Evolutionary conservation across 768 basidiomycete species (phyloP), one percentile per base, ranked within the genome.

Genomic region (Kwoniella newhampshirensis): DNA sequence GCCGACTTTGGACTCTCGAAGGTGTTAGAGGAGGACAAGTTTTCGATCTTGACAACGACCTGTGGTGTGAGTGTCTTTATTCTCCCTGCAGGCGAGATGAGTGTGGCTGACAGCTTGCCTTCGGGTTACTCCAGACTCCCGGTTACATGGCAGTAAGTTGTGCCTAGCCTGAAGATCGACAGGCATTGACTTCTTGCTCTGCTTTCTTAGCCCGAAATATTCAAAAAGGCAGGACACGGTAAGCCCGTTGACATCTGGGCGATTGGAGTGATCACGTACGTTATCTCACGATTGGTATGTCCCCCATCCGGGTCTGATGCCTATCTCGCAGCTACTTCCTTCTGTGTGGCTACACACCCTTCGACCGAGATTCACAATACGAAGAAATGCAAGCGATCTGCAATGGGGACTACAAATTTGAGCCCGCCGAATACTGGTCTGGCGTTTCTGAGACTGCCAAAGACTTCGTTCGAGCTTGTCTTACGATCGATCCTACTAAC

Each of bases 241-340:
- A 96, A 89, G 78, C 92, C 93, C 8, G 93, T 96, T 17, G 94
- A 94, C 68, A 79, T 94, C 53, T 93, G 91, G 93, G 92, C 94
- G 0, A 93, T 98, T 84, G 94, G 94, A 36, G 94, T 99, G 46
- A 93, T 99, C 76, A 89, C 94, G 12, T 75, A 62, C 25, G 68
- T 65, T 9, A 49, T 21, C 21, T 32, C 4, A 11, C 30, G 28
- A 49, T 4, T 21, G 15, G 20, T 30, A 49, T 30, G 23, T 23
- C 9, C 20, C 26, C n/a, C 30, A 8, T 23, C 37, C n/a, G 13
- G 42, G 41, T 57, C 1, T 53, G n/a, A 17, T 42, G 50, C 15
- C 48, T n/a, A 8, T 8, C 18, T 26, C 21, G 18, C 50, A 73
- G 70, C 26, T 97, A 97, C 79, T 96, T 96, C 86, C 80, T 97